Evolutionary conservation across 257 asterid species (phyloP).

Genomic region (Solanum clarkiae): DNA sequence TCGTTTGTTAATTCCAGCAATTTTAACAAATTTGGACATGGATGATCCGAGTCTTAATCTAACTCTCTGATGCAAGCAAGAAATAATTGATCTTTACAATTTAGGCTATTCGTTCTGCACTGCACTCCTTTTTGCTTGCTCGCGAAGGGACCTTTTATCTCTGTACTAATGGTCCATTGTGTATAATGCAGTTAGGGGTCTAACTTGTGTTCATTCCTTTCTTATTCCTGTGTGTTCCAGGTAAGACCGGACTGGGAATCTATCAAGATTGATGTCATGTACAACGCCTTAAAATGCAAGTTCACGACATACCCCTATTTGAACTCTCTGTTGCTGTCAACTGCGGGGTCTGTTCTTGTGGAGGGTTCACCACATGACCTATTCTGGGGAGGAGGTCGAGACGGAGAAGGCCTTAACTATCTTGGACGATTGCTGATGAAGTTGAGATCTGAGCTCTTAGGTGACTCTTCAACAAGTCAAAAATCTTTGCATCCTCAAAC

Average conservation of each 20-base stretch:
- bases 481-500: constrained; percentile 4
- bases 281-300: constrained; percentile 63
- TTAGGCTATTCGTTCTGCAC: background rate
- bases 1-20: background rate
- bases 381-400: constrained; percentile 99
- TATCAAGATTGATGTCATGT: constrained; percentile 63
- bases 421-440: constrained; percentile 89
- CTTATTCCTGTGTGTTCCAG: constrained; percentile 15
- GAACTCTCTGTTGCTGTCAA: constrained; percentile 58
- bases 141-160: background rate
- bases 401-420: constrained; percentile 96
- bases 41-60: background rate
- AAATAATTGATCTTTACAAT: background rate
- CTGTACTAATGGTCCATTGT: background rate
- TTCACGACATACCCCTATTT: constrained; percentile 55
- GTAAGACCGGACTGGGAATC: constrained; percentile 82
- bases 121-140: background rate
- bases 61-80: background rate
- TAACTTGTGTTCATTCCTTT: background rate
- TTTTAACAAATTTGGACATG: background rate
- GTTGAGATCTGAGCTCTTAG: constrained; percentile 72
- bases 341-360: constrained; percentile 80
- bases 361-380: constrained; percentile 94
- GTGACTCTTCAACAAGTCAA: constrained; percentile 15
- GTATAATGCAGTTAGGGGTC: background rate